These are phyloP conservation scores for Pseudozyma hubeiensis DNA, from an alignment of 1,284 basidiomycete species.

Conservation along the genomic window DNA sequence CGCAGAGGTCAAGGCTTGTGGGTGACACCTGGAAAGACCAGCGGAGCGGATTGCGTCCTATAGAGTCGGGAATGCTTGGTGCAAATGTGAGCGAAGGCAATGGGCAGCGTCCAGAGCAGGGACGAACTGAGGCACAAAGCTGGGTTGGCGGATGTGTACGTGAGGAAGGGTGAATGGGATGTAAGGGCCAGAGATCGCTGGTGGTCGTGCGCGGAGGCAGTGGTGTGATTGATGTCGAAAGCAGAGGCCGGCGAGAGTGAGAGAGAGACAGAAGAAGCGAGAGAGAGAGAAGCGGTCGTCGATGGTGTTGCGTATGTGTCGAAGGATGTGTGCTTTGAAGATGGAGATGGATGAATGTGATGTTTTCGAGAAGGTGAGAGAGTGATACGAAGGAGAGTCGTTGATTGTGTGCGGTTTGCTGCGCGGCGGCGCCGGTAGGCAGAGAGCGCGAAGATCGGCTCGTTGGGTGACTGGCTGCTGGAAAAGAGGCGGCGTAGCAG, in stretches of 20 bases:
- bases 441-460: not conserved
- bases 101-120: no score
- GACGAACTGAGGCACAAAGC: no score
- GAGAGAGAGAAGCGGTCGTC: not conserved
- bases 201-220: no score
- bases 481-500: not conserved
- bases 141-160: no score
- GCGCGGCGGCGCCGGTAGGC: not conserved
- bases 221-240: no score
- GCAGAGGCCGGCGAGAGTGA: not conserved
- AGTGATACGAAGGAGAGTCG: no score
- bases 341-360: not conserved
- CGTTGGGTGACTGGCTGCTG: no score
- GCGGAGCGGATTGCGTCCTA: not conserved
- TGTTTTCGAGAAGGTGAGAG: not conserved
- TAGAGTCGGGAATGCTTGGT: no score
- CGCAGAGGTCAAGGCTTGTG: no score
- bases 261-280: not conserved
- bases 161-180: not conserved
- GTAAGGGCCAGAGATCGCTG: not conserved
- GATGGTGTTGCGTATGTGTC: not conserved
- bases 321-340: conserved; percentile 2
- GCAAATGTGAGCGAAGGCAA: no score
- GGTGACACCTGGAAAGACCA: not conserved
- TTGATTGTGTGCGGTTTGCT: no score